Conservation (phyloP, 345 rosid species). For the Conringia planisiliqua region DNA sequence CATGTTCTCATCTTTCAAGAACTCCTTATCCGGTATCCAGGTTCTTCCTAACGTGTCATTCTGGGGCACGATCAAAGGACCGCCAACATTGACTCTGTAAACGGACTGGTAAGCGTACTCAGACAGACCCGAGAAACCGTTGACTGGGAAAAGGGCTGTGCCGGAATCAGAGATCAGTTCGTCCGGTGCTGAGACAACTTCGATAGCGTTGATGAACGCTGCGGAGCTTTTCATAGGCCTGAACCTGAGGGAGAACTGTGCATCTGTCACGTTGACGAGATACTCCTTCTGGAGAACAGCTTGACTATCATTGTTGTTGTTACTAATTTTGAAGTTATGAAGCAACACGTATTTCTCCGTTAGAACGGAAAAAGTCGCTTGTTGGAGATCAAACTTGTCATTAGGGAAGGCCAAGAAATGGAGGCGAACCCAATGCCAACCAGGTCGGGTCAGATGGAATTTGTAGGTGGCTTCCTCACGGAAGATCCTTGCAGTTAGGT, state of each 20-base stretch:
- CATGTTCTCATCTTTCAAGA: conserved; percentile 42
- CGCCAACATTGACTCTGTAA: conserved; percentile 72
- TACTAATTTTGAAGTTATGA: conserved; percentile 47
- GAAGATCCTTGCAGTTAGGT: conserved; percentile 57
- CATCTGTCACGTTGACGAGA: conserved; percentile 50
- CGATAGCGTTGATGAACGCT: conserved; percentile 72
- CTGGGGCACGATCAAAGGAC: conserved; percentile 51
- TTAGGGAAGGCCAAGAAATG: conserved; percentile 51
- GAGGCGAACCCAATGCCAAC: conserved; percentile 78
- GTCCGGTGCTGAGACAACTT: conserved; percentile 74
- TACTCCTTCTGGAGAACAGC: conserved; percentile 52
- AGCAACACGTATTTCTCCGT: conserved; percentile 61
- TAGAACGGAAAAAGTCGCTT: conserved; percentile 50
- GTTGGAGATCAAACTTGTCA: conserved; percentile 46
- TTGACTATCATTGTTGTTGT: conserved; percentile 32
- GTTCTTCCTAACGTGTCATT: conserved; percentile 60
- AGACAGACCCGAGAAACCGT: conserved; percentile 40
- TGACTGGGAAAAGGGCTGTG: conserved; percentile 52
- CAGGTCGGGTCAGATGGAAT: conserved; percentile 47
- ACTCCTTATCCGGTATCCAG: conserved; percentile 56
- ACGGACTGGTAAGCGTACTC: conserved; percentile 48
- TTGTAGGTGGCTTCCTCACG: conserved; percentile 48
- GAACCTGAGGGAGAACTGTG: conserved; percentile 49
- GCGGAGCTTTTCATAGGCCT: conserved; percentile 49
- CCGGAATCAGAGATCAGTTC: conserved; percentile 50